phyloP scores from a whole-genome alignment of 2,329 filamentous ascomycete genomes.

The Elsinoe arachidis region DNA sequence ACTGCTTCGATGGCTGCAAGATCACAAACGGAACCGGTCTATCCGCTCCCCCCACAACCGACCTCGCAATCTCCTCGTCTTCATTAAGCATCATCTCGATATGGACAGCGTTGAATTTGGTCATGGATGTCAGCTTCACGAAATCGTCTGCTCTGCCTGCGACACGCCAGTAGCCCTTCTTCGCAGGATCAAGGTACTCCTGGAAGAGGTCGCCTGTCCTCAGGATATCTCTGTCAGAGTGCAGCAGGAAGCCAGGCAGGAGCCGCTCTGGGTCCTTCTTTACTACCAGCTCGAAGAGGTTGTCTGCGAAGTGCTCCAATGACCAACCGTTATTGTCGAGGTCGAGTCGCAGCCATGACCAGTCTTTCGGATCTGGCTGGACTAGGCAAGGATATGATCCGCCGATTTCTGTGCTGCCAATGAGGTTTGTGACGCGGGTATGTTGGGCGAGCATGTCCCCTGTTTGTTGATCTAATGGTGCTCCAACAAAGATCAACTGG shows the following conservation, averaged over 20 bases:
- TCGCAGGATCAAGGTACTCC: slow-evolving; percentile 6
- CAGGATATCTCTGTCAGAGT: slow-evolving; percentile 13
- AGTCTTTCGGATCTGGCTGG: slow-evolving; percentile 15
- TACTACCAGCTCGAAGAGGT: slow-evolving; percentile 17
- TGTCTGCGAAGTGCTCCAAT: slow-evolving; percentile 14
- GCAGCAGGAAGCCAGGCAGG: slow-evolving; percentile 12
- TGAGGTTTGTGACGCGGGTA: slow-evolving; percentile 15
- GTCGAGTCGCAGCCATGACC: slow-evolving; percentile 10
- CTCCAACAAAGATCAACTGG: slow-evolving; percentile 13
- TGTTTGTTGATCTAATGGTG: slow-evolving; percentile 14
- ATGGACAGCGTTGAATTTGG: slow-evolving; percentile 18
- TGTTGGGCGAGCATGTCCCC: slow-evolving; percentile 15
- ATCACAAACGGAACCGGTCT: slow-evolving; percentile 14
- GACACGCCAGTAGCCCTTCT: slow-evolving; percentile 12
- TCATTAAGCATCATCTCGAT: slow-evolving; percentile 17
- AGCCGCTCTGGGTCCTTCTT: slow-evolving; percentile 7
- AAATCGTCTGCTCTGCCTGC: slow-evolving; percentile 18
- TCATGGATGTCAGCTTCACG: slow-evolving; percentile 16
- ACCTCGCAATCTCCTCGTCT: slow-evolving; percentile 2
- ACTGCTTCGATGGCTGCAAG: slow-evolving; percentile 12
- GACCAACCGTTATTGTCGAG: slow-evolving; percentile 5
- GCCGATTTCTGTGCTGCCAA: slow-evolving; percentile 16
- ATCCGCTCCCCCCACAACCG: slow-evolving; percentile 15
- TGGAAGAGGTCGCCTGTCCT: slow-evolving; percentile 16
- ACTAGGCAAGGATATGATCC: neutral